Evolutionary conservation across 305 asterid species (phyloP), one percentile per base, ranked within the genome.

Genomic region (Rubia tinctorum): DNA sequence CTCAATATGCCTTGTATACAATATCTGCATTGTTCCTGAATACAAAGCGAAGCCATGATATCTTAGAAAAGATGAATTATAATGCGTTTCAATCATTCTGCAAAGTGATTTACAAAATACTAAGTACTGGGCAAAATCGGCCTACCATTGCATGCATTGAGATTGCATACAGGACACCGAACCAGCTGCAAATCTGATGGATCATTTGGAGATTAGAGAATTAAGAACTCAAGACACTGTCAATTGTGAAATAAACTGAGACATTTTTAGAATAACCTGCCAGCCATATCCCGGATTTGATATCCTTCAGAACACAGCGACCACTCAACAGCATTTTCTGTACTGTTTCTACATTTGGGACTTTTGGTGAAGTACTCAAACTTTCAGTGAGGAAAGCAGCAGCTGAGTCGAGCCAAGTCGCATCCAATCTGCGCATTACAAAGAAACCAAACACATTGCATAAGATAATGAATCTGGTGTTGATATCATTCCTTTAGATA

Each of bases 1-100:
- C 71, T 90, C 99, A 73, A 89, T 85, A 63, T 95, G 98, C 84
- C 99, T 89, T 70, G 96, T 91, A 76, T 95, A 98, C 82, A 95
- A 73, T 65, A 89, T 88, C 80, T 92, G 98, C 99, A 95, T 95
- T 6, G 98, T 95, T 86, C 99, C 99, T 95, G 93, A 72, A 65
- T 27, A 61, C 25, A 71, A 34, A 74, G 27, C 39, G 62, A 55
- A 51, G 47, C 8, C 6, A 13, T 43, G 45, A 71, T 42, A 62
- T 34, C 17, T 12, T 6, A 61, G 75, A 17, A 61, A 22, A 10
- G 34, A 61, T 62, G 49, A 43, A 6, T 11, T 25, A 43, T 39
- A 25, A 47, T 68, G 44, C 47, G 60, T 37, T 47, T 27, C 25
- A 2, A 23, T 30, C 64, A 49, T 49, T 23, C 39, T 69, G 17